Base-by-base conservation (phyloP, 1,139 yeast genomes). In the Diutina rugosa region DNA sequence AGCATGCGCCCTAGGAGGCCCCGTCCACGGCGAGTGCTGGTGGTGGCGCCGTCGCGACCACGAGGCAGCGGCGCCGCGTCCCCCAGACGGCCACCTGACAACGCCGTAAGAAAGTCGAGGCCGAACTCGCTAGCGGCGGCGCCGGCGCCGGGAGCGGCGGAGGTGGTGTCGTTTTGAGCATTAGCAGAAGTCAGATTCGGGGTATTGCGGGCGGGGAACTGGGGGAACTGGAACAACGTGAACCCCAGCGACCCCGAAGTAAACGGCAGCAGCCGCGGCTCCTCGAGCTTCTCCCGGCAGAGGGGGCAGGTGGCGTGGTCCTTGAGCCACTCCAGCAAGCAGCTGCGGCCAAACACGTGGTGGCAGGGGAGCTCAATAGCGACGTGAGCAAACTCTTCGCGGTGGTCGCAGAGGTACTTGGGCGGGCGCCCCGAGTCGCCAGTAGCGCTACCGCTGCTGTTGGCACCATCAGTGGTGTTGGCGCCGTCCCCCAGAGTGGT, bases 321-420 rank as follows among this genome's bases (percentile, higher is more conserved):
- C 59, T 77, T 76, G 56, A 90, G 78, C 97, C 97, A 90, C 61
- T 84, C 86, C 59, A 73, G 77, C 48, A 88, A 71, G 70, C 97
- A 90, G 32, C 78, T 78, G 60, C 81, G 77, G 4, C 96, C 96
- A 71, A 89, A 88, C 0, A 81, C 65, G 65, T 88, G 96, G 9
- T 82, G 82, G 69, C 98, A 91, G 0, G 96, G 95, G 79, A 91
- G 75, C 60, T 78, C 73, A 1, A 87, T 72, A 0, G 97, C 85
- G 8, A 76, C 67, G 67, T 90, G 97, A 8, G 70, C 67, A 63
- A 77, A 82, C 4, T 64, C 68, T 4, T 66, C 69, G 0, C 61
- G 62, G 51, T 59, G 65, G 35, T 73, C 76, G 29, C 67, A 62
- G 49, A 72, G 63, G 55, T 60, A 66, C 29, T 64, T 59, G 10